Conservation (phyloP, 139 green algal species). For the Ettlia oleoabundans region DNA sequence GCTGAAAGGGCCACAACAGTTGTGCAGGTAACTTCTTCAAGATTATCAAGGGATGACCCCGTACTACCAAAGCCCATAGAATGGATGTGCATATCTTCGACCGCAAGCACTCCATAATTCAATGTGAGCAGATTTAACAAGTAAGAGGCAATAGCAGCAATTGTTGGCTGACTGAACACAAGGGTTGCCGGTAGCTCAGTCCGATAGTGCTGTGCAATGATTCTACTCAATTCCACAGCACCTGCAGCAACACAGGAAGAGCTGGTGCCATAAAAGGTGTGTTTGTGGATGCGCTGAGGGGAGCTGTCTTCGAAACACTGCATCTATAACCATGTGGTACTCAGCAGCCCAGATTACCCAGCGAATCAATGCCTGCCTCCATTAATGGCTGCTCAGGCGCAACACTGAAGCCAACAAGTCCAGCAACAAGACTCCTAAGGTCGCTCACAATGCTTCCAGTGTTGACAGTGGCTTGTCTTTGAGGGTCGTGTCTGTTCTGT, state of each 20-base stretch:
- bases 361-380: slow-evolving; percentile 62
- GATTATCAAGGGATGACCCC: no score
- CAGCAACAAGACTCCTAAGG: not conserved
- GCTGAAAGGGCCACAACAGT: no score
- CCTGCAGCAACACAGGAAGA: not conserved
- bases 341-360: slow-evolving; percentile 47
- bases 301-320: no score
- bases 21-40: no score
- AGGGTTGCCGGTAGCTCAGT: slow-evolving; percentile 54
- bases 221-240: slow-evolving; percentile 80
- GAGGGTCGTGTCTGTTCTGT: not conserved
- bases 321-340: no score
- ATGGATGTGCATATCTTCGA: slow-evolving; percentile 63
- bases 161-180: slow-evolving; percentile 87
- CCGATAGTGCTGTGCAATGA: slow-evolving; percentile 41
- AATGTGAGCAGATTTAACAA: not conserved
- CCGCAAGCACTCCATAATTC: not conserved
- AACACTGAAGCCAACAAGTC: not conserved
- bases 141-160: not conserved
- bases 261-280: not conserved
- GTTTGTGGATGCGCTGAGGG: no score
- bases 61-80: no score
- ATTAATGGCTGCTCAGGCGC: slow-evolving; percentile 33
- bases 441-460: not conserved
- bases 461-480: not conserved